A percentile compares a stretch with the other conserved stretches of the same genome.
These are phyloP conservation scores for Clavispora phyllophila DNA, from an alignment of 805 yeast species.

Conservation along the genomic window DNA sequence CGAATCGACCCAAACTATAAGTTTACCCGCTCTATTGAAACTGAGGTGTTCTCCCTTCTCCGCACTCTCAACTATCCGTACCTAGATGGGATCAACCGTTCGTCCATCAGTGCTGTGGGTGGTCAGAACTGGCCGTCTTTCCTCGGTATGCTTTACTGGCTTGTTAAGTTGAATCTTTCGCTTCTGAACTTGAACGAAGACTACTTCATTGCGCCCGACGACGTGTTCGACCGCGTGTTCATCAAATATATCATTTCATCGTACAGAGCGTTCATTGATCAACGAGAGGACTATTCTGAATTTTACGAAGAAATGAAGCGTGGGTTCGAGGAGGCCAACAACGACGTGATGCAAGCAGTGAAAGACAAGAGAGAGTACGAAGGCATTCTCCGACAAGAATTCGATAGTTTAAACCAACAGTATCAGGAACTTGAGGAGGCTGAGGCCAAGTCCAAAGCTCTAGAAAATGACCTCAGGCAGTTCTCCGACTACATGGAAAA, in stretches of 20 bases:
- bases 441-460: slow-evolving; percentile 48
- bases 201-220: slow-evolving; percentile 32
- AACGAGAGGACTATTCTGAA: slow-evolving; percentile 56
- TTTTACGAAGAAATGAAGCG: slow-evolving; percentile 50
- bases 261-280: slow-evolving; percentile 60
- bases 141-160: slow-evolving; percentile 80
- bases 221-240: slow-evolving; percentile 46
- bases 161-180: slow-evolving; percentile 50
- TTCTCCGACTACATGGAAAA: slow-evolving; percentile 67
- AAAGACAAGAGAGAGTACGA: slow-evolving; percentile 38
- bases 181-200: slow-evolving; percentile 25
- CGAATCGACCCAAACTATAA: slow-evolving; percentile 75
- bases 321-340: slow-evolving; percentile 49
- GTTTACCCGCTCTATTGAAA: slow-evolving; percentile 64
- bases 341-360: slow-evolving; percentile 45
- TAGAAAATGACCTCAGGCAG: slow-evolving; percentile 66
- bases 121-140: slow-evolving; percentile 85
- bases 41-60: slow-evolving; percentile 66
- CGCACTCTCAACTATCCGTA: slow-evolving; percentile 73
- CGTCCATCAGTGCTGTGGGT: slow-evolving; percentile 87
- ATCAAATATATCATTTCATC: slow-evolving; percentile 60
- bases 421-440: slow-evolving; percentile 46
- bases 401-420: slow-evolving; percentile 39
- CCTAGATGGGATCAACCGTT: slow-evolving; percentile 71
- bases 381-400: slow-evolving; percentile 32